phyloP scores from a whole-genome alignment of 768 basidiomycete genomes.

The Boletus patriciae region DNA sequence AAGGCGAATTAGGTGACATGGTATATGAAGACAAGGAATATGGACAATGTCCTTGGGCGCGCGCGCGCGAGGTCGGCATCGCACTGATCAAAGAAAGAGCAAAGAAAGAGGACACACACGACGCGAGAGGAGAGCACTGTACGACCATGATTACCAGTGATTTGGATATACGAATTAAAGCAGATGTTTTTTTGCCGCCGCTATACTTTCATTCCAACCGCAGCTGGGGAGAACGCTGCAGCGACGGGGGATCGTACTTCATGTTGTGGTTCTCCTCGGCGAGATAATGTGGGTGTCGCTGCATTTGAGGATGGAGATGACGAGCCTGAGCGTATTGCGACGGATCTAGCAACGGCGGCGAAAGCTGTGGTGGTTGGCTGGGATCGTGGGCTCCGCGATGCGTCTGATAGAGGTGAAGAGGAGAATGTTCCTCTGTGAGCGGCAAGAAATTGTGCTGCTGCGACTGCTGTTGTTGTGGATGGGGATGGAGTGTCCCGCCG shows the following conservation, averaged over 20 bases:
- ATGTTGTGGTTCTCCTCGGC: conserved; percentile 36
- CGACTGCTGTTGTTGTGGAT: conserved; percentile 28
- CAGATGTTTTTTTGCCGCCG: conserved; percentile 7
- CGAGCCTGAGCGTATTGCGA: conserved; percentile 28
- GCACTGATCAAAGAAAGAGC: neutral
- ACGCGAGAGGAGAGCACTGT: conserved; percentile 22
- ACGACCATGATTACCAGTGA: conserved; percentile 23
- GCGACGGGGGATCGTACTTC: conserved; percentile 47
- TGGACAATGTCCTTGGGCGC: conserved; percentile 14
- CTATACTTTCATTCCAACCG: conserved; percentile 50
- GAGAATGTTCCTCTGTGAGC: conserved; percentile 31
- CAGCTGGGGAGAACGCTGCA: conserved; percentile 45
- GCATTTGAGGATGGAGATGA: conserved; percentile 37
- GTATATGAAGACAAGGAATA: conserved; percentile 24
- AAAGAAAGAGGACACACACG: neutral
- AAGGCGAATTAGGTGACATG: conserved; percentile 24
- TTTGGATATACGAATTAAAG: conserved; percentile 27
- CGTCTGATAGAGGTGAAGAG: conserved; percentile 36
- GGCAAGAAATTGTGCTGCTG: conserved; percentile 29
- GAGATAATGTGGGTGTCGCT: conserved; percentile 37
- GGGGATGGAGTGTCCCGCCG: conserved; percentile 35
- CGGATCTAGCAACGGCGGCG: conserved; percentile 37
- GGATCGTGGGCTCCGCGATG: conserved; percentile 37
- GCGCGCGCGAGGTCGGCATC: conserved; percentile 6
- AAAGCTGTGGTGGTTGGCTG: conserved; percentile 28